Conservation (phyloP, 495 filamentous ascomycete species). For the Lentithecium fluviatile region DNA sequence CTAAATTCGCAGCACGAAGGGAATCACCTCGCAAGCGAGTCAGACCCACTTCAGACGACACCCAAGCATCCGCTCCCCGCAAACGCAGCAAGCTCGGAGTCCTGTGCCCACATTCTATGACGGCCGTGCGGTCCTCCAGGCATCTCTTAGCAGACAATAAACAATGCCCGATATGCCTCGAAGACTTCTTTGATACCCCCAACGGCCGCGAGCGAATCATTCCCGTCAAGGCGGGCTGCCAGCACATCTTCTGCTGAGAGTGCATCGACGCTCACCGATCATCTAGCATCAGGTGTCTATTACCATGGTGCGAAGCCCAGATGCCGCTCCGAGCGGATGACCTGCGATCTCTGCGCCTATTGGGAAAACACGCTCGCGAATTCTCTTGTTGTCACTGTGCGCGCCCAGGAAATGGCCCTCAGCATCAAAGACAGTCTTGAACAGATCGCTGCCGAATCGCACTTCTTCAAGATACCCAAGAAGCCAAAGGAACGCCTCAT, state of each 20-base stretch:
- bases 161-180: slow-evolving; percentile 12
- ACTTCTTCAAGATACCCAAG: slow-evolving; percentile 4
- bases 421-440: slow-evolving; percentile 8
- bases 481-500: neutral
- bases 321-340: slow-evolving; percentile 1
- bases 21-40: neutral
- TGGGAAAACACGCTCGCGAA: neutral
- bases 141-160: neutral
- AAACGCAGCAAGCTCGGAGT: neutral
- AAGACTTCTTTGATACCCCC: slow-evolving; percentile 15
- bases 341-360: slow-evolving; percentile 12
- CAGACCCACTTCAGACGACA: neutral
- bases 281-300: neutral
- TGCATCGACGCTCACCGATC: slow-evolving; percentile 8
- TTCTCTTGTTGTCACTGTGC: slow-evolving; percentile 12
- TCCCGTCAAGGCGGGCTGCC: neutral
- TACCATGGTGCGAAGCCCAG: neutral
- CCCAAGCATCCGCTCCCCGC: neutral
- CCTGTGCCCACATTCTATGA: slow-evolving; percentile 7
- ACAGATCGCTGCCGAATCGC: neutral
- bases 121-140: neutral
- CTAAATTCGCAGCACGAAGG: too few relatives aligned
- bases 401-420: slow-evolving; percentile 7
- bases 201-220: neutral
- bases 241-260: slow-evolving; percentile 8